phyloP scores from a whole-genome alignment of 257 asterid species.

The Solanum ossicruentum region DNA sequence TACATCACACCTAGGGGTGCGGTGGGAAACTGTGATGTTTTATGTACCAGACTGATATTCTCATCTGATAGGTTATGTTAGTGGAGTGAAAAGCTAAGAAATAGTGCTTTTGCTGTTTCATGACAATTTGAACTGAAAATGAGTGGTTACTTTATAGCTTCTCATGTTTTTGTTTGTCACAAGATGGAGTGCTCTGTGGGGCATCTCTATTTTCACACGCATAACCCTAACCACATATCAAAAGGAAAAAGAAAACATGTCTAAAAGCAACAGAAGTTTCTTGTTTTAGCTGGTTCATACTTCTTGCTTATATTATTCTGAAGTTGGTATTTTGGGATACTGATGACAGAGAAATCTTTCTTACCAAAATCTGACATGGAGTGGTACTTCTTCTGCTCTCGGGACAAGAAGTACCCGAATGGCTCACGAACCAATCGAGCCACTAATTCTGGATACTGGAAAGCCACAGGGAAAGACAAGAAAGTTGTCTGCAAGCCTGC shows the following conservation, averaged over 20 bases:
- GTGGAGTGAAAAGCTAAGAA: not conserved
- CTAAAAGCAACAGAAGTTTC: not conserved
- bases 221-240: not conserved
- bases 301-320: not conserved
- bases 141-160: conserved; percentile 12
- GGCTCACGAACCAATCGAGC: conserved; percentile 43
- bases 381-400: conserved; percentile 41
- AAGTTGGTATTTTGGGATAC: not conserved
- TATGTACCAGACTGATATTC: not conserved
- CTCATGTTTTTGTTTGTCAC: not conserved
- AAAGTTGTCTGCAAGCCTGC: conserved; percentile 26
- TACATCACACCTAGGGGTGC: not conserved
- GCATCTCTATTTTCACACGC: conserved; percentile 4
- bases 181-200: conserved; percentile 9
- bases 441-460: conserved; percentile 45
- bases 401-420: conserved; percentile 44
- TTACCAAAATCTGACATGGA: conserved; percentile 41
- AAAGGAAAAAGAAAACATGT: not conserved
- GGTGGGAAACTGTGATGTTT: not conserved
- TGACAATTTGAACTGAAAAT: not conserved
- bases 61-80: not conserved
- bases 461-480: conserved; percentile 43
- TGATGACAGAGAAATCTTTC: conserved; percentile 31
- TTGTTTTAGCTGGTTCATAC: not conserved
- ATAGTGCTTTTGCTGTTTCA: not conserved